Evolutionary conservation across 768 basidiomycete species (phyloP).

Genomic region (Fomitopsis serialis): DNA sequence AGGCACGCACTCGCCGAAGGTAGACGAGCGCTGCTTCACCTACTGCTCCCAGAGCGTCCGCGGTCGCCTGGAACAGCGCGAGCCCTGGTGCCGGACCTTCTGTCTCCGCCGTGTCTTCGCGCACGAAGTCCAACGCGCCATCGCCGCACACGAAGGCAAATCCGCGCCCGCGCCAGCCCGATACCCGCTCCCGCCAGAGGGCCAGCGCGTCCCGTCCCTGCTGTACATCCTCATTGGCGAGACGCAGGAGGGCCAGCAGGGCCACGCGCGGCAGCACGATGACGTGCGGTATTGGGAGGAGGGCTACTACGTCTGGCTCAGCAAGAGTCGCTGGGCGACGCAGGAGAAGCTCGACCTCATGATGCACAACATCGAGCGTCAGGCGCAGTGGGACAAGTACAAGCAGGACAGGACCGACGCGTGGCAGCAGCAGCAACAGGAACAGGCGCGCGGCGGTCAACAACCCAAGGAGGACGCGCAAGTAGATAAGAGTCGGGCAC

Average conservation of each 20-base stretch:
- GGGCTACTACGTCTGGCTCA: conserved; percentile 74
- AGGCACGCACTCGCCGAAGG: conserved; percentile 25
- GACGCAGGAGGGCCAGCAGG: conserved; percentile 8
- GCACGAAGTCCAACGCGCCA: conserved; percentile 27
- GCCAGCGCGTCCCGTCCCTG: conserved; percentile 36
- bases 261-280: conserved; percentile 11
- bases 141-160: conserved; percentile 10
- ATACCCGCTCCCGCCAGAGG: conserved; percentile 63
- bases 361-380: conserved; percentile 49
- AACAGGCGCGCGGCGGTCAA: not conserved
- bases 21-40: conserved; percentile 31
- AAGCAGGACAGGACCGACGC: conserved; percentile 47
- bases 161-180: conserved; percentile 15
- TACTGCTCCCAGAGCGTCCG: conserved; percentile 29
- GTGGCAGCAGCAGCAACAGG: conserved; percentile 39
- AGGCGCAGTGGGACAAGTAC: conserved; percentile 35
- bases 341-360: conserved; percentile 56
- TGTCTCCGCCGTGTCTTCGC: conserved; percentile 32
- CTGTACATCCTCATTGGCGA: conserved; percentile 27
- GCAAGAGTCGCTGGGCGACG: conserved; percentile 44
- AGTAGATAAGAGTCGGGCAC: too few species aligned
- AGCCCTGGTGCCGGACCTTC: conserved; percentile 30
- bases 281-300: conserved; percentile 62
- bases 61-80: conserved; percentile 24
- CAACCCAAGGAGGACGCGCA: not conserved